Base-by-base conservation (phyloP, 2,329 filamentous ascomycete species). In the Scedosporium aurantiacum region DNA sequence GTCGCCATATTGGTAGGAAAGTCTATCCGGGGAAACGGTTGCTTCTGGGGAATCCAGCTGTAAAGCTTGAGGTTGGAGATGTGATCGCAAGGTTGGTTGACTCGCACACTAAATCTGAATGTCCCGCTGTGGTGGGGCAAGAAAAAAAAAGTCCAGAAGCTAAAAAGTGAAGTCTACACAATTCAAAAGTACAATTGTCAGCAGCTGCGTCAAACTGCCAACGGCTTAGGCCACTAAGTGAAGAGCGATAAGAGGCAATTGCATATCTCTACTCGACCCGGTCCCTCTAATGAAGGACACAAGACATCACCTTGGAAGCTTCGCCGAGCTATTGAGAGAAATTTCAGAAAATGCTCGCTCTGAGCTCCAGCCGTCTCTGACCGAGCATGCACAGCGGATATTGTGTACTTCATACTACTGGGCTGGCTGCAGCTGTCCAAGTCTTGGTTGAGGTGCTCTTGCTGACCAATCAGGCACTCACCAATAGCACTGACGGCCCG, bases 1-100 rank as follows among this genome's bases (percentile, higher is more conserved):
- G 75, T 78, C 58, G 71, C 72, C 75, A 77, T 78, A 61, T 57
- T 66, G 14, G 25, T n/a, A n/a, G 47, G 27, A 14, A 37, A 25
- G 25, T 14, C 52, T 21, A 21, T 21, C 18, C n/a, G 2, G 5
- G 37, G 43, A 6, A n/a, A 21, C 43, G 43, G 18, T 18, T 21
- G 14, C 43, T 47, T 21, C 16, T 21, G n/a, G 43, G 16, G 8
- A 47, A 47, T 45, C 41, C n/a, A 18, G 43, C 5, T 47, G 7
- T 2, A 10, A 6, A 12, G 41, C 2, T 47, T 37, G 32, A 37
- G 32, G 32, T 37, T 37, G 32, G 32, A 37, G 32, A 14, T 47
- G 43, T 4, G n/a, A 47, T 47, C 21, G 43, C 43, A 47, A 47
- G 5, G n/a, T 23, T 2, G 21, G 16, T 47, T 47, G 43, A 18